A percentile compares a stretch with the other conserved stretches of the same genome.
These are phyloP conservation scores for Paraconiothyrium brasiliense DNA, from an alignment of 2,329 filamentous ascomycete genomes.

Conservation along the genomic window DNA sequence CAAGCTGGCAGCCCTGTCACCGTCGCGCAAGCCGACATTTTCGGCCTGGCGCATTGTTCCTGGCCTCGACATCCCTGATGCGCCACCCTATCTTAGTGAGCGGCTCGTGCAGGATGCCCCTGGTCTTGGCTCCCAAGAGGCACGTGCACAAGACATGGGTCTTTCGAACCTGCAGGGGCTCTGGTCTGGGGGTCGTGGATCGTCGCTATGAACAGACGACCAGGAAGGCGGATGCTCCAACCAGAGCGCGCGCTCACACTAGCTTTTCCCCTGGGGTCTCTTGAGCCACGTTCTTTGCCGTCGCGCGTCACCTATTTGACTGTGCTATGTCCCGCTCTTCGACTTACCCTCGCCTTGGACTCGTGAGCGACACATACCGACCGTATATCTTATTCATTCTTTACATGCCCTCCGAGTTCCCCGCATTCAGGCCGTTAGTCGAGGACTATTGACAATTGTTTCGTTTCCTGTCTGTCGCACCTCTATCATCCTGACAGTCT, in stretches of 20 bases:
- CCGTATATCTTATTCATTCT: constrained; percentile 32
- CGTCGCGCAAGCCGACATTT: constrained; percentile 24
- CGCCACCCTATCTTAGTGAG: constrained; percentile 31
- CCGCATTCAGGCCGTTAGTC: constrained; percentile 9
- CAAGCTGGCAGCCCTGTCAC: constrained; percentile 14
- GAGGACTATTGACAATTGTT: constrained; percentile 22
- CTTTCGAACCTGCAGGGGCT: constrained; percentile 36
- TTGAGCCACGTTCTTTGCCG: constrained; percentile 34
- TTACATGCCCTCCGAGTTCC: constrained; percentile 21
- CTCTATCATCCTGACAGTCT: constrained; percentile 24
- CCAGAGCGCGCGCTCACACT: constrained; percentile 38
- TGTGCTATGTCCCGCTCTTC: constrained; percentile 36
- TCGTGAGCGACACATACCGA: constrained; percentile 35
- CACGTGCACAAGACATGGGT: constrained; percentile 33
- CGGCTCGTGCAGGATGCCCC: constrained; percentile 31
- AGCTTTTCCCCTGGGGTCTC: constrained; percentile 31
- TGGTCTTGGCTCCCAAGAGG: constrained; percentile 33
- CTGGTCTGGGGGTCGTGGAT: constrained; percentile 37
- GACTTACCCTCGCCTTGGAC: constrained; percentile 33
- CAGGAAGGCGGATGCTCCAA: constrained; percentile 41
- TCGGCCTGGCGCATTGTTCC: constrained; percentile 39
- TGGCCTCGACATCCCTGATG: constrained; percentile 34
- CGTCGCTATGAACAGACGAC: constrained; percentile 32
- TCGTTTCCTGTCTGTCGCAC: constrained; percentile 35
- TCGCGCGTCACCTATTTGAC: constrained; percentile 41